Evolutionary conservation across 306 rosid genomes (phyloP), one percentile per base, ranked within the genome.

Genomic region (Neltuma alba): DNA sequence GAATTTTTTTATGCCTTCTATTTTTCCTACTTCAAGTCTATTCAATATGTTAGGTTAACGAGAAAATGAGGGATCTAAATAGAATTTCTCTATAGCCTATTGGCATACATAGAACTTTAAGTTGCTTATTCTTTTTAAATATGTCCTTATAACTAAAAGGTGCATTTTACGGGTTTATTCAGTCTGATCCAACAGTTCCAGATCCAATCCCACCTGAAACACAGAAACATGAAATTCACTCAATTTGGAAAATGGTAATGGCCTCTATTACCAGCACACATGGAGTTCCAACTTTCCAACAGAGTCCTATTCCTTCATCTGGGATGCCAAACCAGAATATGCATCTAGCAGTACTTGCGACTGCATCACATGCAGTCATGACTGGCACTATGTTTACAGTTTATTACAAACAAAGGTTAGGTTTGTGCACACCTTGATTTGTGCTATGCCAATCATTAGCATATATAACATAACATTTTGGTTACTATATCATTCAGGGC

Each of bases 261-360:
- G 10, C 58, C 10, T 52, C 61, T 20, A 9, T 20, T 7, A 21
- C 28, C 7, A 2, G 4, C 1, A 21, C 27, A 0, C 0, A 2
- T 54, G 61, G 13, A 54, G 30, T 21, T 52, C 4, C 4, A 0
- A 20, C 3, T 13, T 3, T 5, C 18, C 18, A 44, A 44, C 13
- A 44, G 1, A 44, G 18, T 44, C 18, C 50, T 44, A 14, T 44
- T 16, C 54, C n/a, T 47, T 47, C 54, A 47, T 16, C 52, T 13
- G 95, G 90, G 84, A 93, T 89, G 78, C 90, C 98, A 14, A 87
- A 93, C 86, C 92, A 91, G 67, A 91, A 90, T 73, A 91, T 93
- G 98, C 97, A 87, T 72, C 91, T 93, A 65, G 97, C 93, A 65
- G 97, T 90, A 71, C 95, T 93, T 77, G 97, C 93, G 65, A 93